Evolutionary conservation across 805 yeast genomes (phyloP), one percentile per base, ranked within the genome.

Genomic region (Jamesozyma lodderae): DNA sequence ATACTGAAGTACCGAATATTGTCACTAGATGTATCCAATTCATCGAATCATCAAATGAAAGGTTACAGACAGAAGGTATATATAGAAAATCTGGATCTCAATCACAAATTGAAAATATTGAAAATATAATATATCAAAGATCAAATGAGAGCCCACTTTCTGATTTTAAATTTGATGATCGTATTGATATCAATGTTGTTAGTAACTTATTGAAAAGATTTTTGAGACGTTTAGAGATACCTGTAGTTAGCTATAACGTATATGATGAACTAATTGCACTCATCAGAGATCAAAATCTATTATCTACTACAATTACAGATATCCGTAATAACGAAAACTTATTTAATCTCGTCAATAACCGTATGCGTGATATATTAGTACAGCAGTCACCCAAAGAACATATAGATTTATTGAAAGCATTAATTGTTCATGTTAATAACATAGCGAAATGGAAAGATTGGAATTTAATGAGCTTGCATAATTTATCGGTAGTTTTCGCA

Each of bases 401-500:
- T 57, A 65, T 66, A 35, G 66, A 63, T 26, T 72, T 82, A 2
- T 61, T 92, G 44, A 64, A 61, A 40, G 47, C 64, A 31, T 63
- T 92, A 28, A 65, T 81, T 35, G 63, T 63, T 32, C 98, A 92
- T 65, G 66, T 92, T 46, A 61, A 68, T 33, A 60, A 65, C 39
- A 79, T 92, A 23, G 73, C 76, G 28, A 57, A 64, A 20, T 67
- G 69, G 54, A 67, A 75, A 32, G 59, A 59, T 10, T 54, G 61
- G 31, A 92, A 88, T 56, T 70, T 88, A 57, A 92, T 92, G 98
- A 83, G 73, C 30, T 67, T 73, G 49, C 78, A 78, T 59, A 87
- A 92, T 52, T 62, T 92, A 37, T 79, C 95, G 0, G 85, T 92
- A 31, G 96, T 90, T 6, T 92, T 92, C 68, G 95, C 96, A 1